A percentile compares a stretch with the other conserved stretches of the same genome.
Conservation (phyloP, 164 flowering plant genomes). For the Kingdonia uniflora region DNA sequence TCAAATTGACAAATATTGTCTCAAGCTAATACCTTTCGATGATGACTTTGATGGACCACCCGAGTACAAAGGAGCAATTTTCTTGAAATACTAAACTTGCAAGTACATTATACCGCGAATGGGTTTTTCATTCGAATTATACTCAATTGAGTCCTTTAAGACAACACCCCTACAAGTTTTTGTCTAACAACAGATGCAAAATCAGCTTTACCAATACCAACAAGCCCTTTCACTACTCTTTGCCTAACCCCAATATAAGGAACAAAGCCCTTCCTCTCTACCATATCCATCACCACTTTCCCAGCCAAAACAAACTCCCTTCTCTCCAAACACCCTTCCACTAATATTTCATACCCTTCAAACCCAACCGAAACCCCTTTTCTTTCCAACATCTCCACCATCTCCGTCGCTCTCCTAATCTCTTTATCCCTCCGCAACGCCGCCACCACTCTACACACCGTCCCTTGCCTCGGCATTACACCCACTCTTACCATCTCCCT, state of each 20-base stretch:
- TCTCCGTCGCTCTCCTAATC: constrained; percentile 41
- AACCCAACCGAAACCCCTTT: constrained; percentile 39
- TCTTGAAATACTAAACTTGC: no score
- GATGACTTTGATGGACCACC: no score
- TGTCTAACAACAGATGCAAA: constrained; percentile 55
- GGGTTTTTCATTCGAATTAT: no score
- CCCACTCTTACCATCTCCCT: constrained; percentile 56
- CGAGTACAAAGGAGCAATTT: no score
- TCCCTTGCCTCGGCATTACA: constrained; percentile 46
- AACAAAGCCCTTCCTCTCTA: constrained; percentile 55
- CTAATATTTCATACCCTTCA: constrained; percentile 45
- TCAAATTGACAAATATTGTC: no score
- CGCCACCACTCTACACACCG: constrained; percentile 27
- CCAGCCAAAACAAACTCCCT: constrained; percentile 53
- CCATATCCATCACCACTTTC: constrained; percentile 55
- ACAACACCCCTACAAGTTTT: constrained; percentile 39
- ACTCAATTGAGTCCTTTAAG: no score
- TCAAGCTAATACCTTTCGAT: no score
- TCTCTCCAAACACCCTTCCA: constrained; percentile 62
- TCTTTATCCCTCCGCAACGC: constrained; percentile 52
- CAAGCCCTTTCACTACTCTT: constrained; percentile 56
- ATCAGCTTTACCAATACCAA: constrained; percentile 36
- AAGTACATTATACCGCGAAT: no score
- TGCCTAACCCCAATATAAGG: constrained; percentile 59
- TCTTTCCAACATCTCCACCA: constrained; percentile 53